Percentiles rank a stretch among this genome's conserved stretches.
Evolutionary conservation across 2,329 filamentous ascomycete species (phyloP).

Genomic region (Scortechinia acanthostroma): DNA sequence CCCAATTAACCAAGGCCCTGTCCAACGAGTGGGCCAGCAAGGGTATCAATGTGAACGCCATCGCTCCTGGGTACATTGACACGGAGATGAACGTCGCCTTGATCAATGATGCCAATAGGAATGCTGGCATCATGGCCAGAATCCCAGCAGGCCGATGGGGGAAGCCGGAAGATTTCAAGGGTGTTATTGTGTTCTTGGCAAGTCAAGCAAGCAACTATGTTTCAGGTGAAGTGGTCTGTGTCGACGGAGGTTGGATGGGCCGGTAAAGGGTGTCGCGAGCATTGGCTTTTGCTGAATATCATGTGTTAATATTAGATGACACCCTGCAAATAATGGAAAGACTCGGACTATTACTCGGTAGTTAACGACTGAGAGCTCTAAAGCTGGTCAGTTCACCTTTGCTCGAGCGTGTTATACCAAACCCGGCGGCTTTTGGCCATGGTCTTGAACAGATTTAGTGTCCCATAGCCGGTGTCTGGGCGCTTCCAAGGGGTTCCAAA

Average conservation of each 20-base stretch:
- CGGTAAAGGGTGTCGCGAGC: slow-evolving; percentile 37
- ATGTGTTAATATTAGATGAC: too few relatives aligned
- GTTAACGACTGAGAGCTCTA: too few relatives aligned
- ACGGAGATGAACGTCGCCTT: slow-evolving; percentile 67
- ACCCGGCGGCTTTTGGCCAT: too few relatives aligned
- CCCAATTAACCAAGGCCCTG: slow-evolving; percentile 58
- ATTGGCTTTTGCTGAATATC: too few relatives aligned
- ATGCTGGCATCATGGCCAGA: slow-evolving; percentile 50
- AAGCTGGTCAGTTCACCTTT: too few relatives aligned
- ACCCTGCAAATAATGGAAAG: too few relatives aligned
- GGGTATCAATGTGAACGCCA: slow-evolving; percentile 62
- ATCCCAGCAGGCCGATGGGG: slow-evolving; percentile 65
- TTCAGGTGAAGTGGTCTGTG: slow-evolving; percentile 55
- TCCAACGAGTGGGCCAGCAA: slow-evolving; percentile 62
- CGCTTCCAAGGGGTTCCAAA: too few relatives aligned
- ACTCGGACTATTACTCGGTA: too few relatives aligned
- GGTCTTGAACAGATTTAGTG: too few relatives aligned
- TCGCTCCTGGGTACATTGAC: slow-evolving; percentile 64
- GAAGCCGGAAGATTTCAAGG: slow-evolving; percentile 60
- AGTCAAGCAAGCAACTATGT: slow-evolving; percentile 54
- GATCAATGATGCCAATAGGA: slow-evolving; percentile 47
- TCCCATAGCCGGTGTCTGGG: too few relatives aligned
- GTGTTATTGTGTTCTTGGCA: slow-evolving; percentile 52
- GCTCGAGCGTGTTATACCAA: too few relatives aligned
- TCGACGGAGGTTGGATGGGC: slow-evolving; percentile 69